Evolutionary conservation across 805 yeast species (phyloP), one percentile per base, ranked within the genome.

Genomic region (Sugiyamaella lignohabitans): DNA sequence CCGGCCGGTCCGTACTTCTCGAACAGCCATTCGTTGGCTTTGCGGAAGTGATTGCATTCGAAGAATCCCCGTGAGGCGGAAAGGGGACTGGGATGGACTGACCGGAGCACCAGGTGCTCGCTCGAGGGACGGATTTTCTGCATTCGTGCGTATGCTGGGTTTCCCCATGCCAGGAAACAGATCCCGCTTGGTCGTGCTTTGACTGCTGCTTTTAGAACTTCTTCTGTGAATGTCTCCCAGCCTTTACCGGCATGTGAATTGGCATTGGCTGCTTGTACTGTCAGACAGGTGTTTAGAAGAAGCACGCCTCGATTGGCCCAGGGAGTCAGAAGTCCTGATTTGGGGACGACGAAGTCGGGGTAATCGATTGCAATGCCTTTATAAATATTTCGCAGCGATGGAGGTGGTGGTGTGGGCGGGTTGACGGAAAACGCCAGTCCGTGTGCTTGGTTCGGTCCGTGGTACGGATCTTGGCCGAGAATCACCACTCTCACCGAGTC

Each of bases 381-480:
- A 70, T 82, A 93, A 47, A 93, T 93, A 61, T 93, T 93, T 42
- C 77, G 71, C 48, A 93, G 69, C 1, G 96, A 87, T 1, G 94
- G 93, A 0, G 98, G 98, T 1, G 93, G 84, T 1, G 79, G 78
- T 0, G 87, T 81, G 1, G 96, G 95, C 27, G 84, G 83, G 47
- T 79, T 73, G 1, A 93, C 98, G 18, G 94, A 84, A 57, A 93
- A 93, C 2, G 98, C 98, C 23, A 93, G 68, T 0, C 98, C 98
- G 60, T 93, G 98, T 0, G 98, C 98, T 64, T 93, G 98, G 61
- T 85, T 84, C 56, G 66, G 65, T 62, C 88, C 87, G 64, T 93
- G 98, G 62, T 93, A 93, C 0, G 98, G 98, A 62, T 93, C 98
- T 63, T 93, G 98, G 1, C 98, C 98, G 39, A 93, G 69, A 10